Evolutionary conservation across 257 asterid genomes (phyloP), one percentile per base, ranked within the genome.

Genomic region (Solanum appendiculatum): DNA sequence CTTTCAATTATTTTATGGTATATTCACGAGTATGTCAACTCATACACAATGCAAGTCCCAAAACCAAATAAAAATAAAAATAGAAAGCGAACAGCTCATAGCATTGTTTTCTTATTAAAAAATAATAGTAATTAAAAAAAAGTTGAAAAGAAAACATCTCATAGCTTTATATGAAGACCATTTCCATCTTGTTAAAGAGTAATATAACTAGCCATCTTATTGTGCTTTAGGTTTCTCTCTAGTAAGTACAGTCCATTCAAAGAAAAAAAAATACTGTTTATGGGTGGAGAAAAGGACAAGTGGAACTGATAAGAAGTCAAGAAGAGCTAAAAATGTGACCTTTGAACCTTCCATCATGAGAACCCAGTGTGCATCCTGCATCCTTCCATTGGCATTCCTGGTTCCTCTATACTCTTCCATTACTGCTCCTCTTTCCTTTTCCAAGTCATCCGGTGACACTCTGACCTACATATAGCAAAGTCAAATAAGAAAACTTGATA

Each of bases 301-400:
- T 23, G 70, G 74, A 88, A 60, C 14, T 25, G 23, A n/a, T 13
- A 21, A 33, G 46, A 39, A 72, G 82, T 63, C 39, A 27, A 18
- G 56, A 29, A n/a, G 54, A 66, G 46, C 44, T 44, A 44, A 11
- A 66, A 46, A 29, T 14, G 78, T 27, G 91, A 96, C 98, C 92
- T 93, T 94, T 77, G 99, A 96, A 92, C 98, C 99, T 89, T 96
- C 98, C 99, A 96, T 96, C 99, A 96, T 92, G 84, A 96, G 95
- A 87, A 89, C 90, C 98, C 98, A 96, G 86, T 95, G 97, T 15
- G 98, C 98, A 51, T 96, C 98, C 93, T 96, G 99, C 98, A 96
- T 95, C 92, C 99, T 93, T 84, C 99, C 99, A 90, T 89, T 92
- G 56, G 99, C 99, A 85, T 96, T 96, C 87, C 98, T 92, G 89